Conservation (phyloP, 345 rosid genomes). For the Arabis hirsuta region DNA sequence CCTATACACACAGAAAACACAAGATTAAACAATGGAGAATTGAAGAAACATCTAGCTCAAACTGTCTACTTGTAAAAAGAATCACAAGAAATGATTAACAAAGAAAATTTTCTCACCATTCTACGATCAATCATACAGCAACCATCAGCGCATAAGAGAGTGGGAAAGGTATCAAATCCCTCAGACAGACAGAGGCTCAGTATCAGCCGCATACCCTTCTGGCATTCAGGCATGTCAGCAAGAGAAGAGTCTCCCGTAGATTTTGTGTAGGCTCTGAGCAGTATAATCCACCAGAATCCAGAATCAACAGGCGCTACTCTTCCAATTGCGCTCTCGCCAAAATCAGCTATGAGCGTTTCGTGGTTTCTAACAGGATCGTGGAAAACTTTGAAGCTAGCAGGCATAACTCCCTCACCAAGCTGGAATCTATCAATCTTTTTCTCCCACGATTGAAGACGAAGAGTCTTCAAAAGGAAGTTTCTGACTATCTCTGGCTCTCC, state of each 20-base stretch:
- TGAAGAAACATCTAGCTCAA: conserved; percentile 17
- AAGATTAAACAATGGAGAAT: conserved; percentile 3
- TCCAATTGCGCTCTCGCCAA: conserved; percentile 97
- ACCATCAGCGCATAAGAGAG: conserved; percentile 97
- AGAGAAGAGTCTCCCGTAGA: conserved; percentile 85
- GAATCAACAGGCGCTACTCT: conserved; percentile 98
- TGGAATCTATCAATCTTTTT: conserved; percentile 97
- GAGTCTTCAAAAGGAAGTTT: conserved; percentile 89
- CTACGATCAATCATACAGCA: conserved; percentile 99
- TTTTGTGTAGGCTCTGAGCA: conserved; percentile 90
- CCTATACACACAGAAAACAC: conserved; percentile 51
- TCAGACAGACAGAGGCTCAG: conserved; percentile 86
- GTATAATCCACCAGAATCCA: conserved; percentile 97
- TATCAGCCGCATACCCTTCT: conserved; percentile 95
- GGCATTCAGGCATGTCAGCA: conserved; percentile 91
- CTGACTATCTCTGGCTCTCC: conserved; percentile 84
- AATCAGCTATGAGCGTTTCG: conserved; percentile 89
- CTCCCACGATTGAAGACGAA: conserved; percentile 97
- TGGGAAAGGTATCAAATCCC: conserved; percentile 96
- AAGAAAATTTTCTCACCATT: conserved; percentile 63
- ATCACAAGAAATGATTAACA: background rate
- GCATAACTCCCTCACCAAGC: conserved; percentile 98
- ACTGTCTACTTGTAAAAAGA: background rate
- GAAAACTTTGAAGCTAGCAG: conserved; percentile 94
- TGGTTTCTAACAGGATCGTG: conserved; percentile 85